Percentiles rank a stretch among this genome's conserved stretches.
Conservation (phyloP, 2,329 filamentous ascomycete species). For the Trichophyton verrucosum region DNA sequence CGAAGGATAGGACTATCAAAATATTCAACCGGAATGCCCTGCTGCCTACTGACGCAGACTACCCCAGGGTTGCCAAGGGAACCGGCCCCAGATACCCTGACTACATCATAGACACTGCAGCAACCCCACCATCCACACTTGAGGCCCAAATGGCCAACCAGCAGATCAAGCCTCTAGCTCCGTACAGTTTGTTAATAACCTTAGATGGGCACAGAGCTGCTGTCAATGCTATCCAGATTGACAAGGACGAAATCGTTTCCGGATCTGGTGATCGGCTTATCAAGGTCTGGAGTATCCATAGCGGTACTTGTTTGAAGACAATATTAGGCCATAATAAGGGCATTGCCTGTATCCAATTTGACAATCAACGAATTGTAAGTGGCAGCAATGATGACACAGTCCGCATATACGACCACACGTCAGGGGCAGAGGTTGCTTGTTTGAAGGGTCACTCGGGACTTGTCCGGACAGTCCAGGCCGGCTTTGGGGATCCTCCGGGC, state of each 20-base stretch:
- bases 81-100: conserved; percentile 37
- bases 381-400: conserved; percentile 94
- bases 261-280: conserved; percentile 88
- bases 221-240: conserved; percentile 90
- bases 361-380: conserved; percentile 83
- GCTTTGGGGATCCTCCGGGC: conserved; percentile 78
- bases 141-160: conserved; percentile 33
- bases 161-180: conserved; percentile 37
- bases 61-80: conserved; percentile 32
- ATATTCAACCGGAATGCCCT: conserved; percentile 75
- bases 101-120: conserved; percentile 42
- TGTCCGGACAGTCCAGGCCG: conserved; percentile 87
- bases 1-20: conserved; percentile 94
- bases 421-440: conserved; percentile 79
- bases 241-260: conserved; percentile 75
- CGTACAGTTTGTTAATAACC: conserved; percentile 66
- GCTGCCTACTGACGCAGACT: conserved; percentile 34
- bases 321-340: conserved; percentile 84
- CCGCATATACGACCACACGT: conserved; percentile 80
- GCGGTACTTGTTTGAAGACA: conserved; percentile 61
- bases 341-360: conserved; percentile 95
- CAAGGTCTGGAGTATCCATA: conserved; percentile 87
- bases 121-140: conserved; percentile 29
- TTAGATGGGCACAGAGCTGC: conserved; percentile 79
- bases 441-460: conserved; percentile 70